A percentile compares a stretch with the other conserved stretches of the same genome.
These are phyloP conservation scores for Dendrothele bispora DNA, from an alignment of 768 basidiomycete genomes.

Conservation along the genomic window DNA sequence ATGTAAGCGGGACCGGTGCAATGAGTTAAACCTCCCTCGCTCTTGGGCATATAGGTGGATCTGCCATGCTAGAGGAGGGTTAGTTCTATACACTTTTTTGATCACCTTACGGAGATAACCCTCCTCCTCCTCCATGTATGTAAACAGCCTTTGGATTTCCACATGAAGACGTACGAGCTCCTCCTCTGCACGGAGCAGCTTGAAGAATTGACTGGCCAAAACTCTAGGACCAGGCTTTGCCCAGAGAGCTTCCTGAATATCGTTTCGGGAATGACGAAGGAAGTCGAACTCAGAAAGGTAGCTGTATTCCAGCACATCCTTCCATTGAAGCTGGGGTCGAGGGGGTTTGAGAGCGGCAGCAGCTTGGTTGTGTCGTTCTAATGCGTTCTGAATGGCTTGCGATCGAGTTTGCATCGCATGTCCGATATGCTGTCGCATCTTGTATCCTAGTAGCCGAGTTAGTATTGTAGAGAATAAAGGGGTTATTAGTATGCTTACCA, in stretches of 20 bases:
- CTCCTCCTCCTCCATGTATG: slow-evolving; percentile 15
- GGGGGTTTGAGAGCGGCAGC: slow-evolving; percentile 7
- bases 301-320: slow-evolving; percentile 16
- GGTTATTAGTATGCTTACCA: no score
- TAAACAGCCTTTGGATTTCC: slow-evolving; percentile 16
- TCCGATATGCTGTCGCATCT: slow-evolving; percentile 12
- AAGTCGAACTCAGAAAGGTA: slow-evolving; percentile 18
- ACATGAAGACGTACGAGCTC: slow-evolving; percentile 19
- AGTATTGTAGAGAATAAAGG: no score
- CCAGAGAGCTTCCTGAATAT: slow-evolving; percentile 19
- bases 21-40: not conserved
- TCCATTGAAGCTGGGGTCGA: slow-evolving; percentile 9
- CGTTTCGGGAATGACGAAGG: slow-evolving; percentile 15
- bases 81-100: not conserved
- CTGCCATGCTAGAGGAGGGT: slow-evolving; percentile 2
- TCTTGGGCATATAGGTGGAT: not conserved
- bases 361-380: slow-evolving; percentile 11
- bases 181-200: slow-evolving; percentile 14
- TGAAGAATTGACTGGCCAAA: slow-evolving; percentile 15
- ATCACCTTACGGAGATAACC: not conserved
- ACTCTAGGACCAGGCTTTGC: slow-evolving; percentile 9
- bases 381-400: slow-evolving; percentile 12
- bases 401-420: slow-evolving; percentile 12
- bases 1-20: not conserved
- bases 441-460: slow-evolving; percentile 16